Percentiles rank a stretch among this genome's conserved stretches.
Evolutionary conservation across 192 early-diverging fungal genomes (phyloP).

Genomic region (Coemansia biformis): DNA sequence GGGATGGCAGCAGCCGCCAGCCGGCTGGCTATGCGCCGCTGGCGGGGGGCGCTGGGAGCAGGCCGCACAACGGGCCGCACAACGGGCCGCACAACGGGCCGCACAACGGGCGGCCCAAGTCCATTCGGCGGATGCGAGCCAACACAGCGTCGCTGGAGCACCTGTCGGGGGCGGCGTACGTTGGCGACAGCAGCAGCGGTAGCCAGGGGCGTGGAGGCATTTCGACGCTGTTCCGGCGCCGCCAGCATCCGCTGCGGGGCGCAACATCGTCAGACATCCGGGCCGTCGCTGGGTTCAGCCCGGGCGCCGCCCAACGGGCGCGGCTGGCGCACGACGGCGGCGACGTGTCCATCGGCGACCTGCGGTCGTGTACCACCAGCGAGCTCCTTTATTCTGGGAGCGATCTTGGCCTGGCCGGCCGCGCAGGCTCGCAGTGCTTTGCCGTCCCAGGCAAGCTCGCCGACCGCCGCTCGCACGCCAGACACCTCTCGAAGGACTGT

Average conservation of each 20-base stretch:
- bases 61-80: conserved; percentile 11
- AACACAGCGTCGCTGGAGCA: conserved; percentile 41
- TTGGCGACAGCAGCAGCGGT: neutral
- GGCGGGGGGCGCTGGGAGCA: neutral
- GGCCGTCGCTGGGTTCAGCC: conserved; percentile 45
- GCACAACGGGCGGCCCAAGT: conserved; percentile 16
- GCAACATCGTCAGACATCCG: conserved; percentile 37
- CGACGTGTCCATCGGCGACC: conserved; percentile 33
- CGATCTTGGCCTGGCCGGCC: conserved; percentile 18
- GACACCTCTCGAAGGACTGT: conserved; percentile 36
- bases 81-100: conserved; percentile 6
- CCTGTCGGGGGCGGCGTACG: conserved; percentile 15
- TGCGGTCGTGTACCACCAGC: conserved; percentile 38
- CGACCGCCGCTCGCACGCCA: conserved; percentile 9
- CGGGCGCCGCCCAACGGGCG: conserved; percentile 43
- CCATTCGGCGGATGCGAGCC: conserved; percentile 40
- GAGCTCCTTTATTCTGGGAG: conserved; percentile 23
- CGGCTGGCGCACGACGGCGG: conserved; percentile 29
- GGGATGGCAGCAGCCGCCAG: conserved; percentile 11
- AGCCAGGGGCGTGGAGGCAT: conserved; percentile 13
- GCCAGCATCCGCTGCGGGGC: conserved; percentile 41
- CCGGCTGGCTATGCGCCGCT: conserved; percentile 23
- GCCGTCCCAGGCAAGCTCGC: conserved; percentile 9
- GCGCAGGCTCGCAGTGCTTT: conserved; percentile 27
- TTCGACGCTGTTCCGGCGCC: conserved; percentile 33